Percentiles rank a stretch among this genome's conserved stretches.
Evolutionary conservation across 176 grass and related monocot species (phyloP).

Genomic region (Oryza glaberrima): DNA sequence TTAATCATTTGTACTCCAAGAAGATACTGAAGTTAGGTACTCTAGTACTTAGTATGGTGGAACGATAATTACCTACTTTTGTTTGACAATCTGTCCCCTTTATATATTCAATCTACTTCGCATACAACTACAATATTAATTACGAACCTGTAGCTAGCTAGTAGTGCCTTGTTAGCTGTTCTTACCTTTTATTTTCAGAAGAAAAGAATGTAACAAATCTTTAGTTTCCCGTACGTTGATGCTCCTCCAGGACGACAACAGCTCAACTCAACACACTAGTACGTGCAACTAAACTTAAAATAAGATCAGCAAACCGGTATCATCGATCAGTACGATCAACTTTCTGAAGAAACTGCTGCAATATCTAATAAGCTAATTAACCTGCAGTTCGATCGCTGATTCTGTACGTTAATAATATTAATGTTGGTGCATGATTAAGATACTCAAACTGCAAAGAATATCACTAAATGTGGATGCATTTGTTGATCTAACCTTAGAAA

Average conservation of each 20-base stretch:
- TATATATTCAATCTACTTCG: too few species aligned
- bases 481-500: slow-evolving; percentile 30
- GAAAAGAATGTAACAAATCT: neutral
- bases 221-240: neutral
- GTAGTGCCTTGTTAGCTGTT: slow-evolving; percentile 14
- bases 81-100: neutral
- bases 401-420: neutral
- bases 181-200: neutral
- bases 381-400: neutral
- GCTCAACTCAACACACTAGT: neutral
- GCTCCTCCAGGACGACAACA: neutral
- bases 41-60: slow-evolving; percentile 1
- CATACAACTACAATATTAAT: neutral
- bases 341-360: neutral
- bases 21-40: neutral
- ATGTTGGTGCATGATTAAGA: slow-evolving; percentile 17
- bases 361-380: neutral
- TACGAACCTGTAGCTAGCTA: neutral
- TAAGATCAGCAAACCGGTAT: neutral
- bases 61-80: slow-evolving; percentile 24
- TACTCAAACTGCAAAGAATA: neutral
- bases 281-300: too few species aligned
- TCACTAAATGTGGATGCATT: neutral
- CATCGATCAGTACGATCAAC: neutral
- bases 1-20: neutral